Conservation (phyloP, 1,284 basidiomycete species). For the Somion occarium region DNA sequence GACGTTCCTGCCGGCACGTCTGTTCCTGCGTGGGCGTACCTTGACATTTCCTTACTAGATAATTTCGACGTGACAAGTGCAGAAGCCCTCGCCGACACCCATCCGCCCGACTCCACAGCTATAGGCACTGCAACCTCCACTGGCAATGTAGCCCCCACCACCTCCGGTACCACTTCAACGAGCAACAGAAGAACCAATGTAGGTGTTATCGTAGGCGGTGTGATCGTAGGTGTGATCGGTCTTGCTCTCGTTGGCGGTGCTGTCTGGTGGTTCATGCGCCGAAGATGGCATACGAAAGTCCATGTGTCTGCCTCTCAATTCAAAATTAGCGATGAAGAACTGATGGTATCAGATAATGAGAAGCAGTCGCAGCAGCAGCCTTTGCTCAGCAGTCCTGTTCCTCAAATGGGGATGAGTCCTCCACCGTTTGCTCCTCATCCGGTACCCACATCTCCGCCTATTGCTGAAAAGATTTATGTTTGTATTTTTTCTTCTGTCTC, state of each 20-base stretch:
- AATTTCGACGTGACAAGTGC: constrained; percentile 13
- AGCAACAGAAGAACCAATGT: background rate
- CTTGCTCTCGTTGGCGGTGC: background rate
- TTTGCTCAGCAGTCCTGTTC: background rate
- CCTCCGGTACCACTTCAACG: background rate
- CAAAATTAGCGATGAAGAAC: too few species aligned
- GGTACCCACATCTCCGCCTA: background rate
- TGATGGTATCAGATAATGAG: background rate
- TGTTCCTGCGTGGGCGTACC: constrained; percentile 14
- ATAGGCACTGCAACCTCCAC: background rate
- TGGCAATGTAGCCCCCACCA: background rate
- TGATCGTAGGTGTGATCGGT: constrained; percentile 4
- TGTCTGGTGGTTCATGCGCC: constrained; percentile 3
- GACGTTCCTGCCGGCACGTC: constrained; percentile 12
- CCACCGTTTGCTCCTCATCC: background rate
- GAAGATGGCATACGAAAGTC: background rate
- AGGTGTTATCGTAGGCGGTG: constrained; percentile 8
- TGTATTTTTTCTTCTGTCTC: too few species aligned
- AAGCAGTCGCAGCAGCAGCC: background rate
- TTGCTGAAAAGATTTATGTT: constrained; percentile 2
- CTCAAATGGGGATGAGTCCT: background rate
- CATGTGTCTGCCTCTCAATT: background rate
- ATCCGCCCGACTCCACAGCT: constrained; percentile 10
- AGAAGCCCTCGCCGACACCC: constrained; percentile 1
- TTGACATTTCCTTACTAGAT: constrained; percentile 10